Percentiles rank a stretch among this genome's conserved stretches.
Evolutionary conservation across 805 yeast species (phyloP).

Genomic region (Metschnikowia hibisci): DNA sequence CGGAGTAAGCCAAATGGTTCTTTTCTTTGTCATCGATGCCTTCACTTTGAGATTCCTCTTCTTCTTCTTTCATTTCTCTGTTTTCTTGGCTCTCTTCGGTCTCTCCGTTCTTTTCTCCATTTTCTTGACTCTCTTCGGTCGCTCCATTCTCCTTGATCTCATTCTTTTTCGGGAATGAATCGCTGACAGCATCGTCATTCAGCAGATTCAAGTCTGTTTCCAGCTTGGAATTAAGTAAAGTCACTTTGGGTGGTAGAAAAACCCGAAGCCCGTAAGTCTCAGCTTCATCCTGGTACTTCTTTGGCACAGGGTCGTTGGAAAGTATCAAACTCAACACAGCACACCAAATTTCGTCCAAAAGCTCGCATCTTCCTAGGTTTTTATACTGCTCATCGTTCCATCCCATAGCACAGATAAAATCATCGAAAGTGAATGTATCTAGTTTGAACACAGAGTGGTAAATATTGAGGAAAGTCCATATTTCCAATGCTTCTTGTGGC

Average conservation of each 20-base stretch:
- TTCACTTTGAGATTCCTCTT: constrained; percentile 16
- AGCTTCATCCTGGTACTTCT: constrained; percentile 31
- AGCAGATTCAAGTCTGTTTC: background rate
- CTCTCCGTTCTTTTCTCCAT: background rate
- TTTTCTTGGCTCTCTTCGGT: constrained; percentile 21
- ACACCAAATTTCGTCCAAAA: constrained; percentile 68
- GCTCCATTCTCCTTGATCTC: constrained; percentile 5
- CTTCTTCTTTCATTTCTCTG: constrained; percentile 19
- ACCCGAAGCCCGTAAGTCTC: constrained; percentile 32
- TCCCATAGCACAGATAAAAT: constrained; percentile 55
- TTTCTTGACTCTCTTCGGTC: background rate
- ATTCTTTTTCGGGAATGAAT: too few species aligned
- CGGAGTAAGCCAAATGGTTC: constrained; percentile 43
- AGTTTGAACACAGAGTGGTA: constrained; percentile 60
- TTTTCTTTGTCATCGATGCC: constrained; percentile 19
- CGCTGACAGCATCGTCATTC: background rate
- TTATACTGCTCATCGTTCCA: constrained; percentile 41
- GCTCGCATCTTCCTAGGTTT: constrained; percentile 42
- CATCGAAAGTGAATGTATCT: constrained; percentile 80
- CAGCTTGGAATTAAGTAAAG: constrained; percentile 19
- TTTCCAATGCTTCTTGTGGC: constrained; percentile 51
- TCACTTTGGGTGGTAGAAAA: constrained; percentile 27
- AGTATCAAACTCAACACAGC: constrained; percentile 56
- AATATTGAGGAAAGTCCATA: constrained; percentile 73
- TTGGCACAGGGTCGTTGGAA: constrained; percentile 28